Evolutionary conservation across 352 stramenopile species (phyloP).

Genomic region (Pythium biforme): DNA sequence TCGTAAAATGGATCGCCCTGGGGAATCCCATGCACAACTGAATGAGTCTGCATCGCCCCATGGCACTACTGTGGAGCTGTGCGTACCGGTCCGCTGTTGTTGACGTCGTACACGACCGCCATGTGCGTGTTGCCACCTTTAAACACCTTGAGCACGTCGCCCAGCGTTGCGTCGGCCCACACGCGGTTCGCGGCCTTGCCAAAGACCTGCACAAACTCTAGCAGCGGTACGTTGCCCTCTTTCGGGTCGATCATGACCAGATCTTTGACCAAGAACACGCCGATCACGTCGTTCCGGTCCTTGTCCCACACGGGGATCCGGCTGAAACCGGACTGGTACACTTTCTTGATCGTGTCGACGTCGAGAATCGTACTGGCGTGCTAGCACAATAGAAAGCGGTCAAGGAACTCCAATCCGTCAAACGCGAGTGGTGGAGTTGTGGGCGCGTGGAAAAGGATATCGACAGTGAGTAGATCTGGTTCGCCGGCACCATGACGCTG

Average conservation of each 20-base stretch:
- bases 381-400: slow-evolving; percentile 15
- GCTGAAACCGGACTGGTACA: slow-evolving; percentile 92
- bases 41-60: neutral
- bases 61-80: neutral
- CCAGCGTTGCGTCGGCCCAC: slow-evolving; percentile 63
- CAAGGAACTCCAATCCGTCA: slow-evolving; percentile 11
- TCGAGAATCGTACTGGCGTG: slow-evolving; percentile 50
- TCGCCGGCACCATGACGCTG: slow-evolving; percentile 93
- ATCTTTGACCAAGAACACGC: slow-evolving; percentile 95
- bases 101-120: slow-evolving; percentile 74
- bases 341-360: slow-evolving; percentile 61
- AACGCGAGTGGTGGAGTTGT: too few relatives aligned
- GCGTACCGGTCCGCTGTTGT: slow-evolving; percentile 76
- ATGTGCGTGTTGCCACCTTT: slow-evolving; percentile 72
- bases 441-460: too few relatives aligned
- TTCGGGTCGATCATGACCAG: slow-evolving; percentile 83
- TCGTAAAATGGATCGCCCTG: slow-evolving; percentile 95
- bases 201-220: slow-evolving; percentile 92
- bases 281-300: slow-evolving; percentile 95
- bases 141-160: slow-evolving; percentile 74
- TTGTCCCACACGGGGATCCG: slow-evolving; percentile 95
- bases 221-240: slow-evolving; percentile 51
- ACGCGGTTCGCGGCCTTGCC: slow-evolving; percentile 67
- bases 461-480: slow-evolving; percentile 71
- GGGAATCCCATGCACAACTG: neutral